Percentiles rank a stretch among this genome's conserved stretches.
These are phyloP conservation scores for Recurvomyces mirabilis DNA, from an alignment of 495 filamentous ascomycete genomes.

Conservation along the genomic window DNA sequence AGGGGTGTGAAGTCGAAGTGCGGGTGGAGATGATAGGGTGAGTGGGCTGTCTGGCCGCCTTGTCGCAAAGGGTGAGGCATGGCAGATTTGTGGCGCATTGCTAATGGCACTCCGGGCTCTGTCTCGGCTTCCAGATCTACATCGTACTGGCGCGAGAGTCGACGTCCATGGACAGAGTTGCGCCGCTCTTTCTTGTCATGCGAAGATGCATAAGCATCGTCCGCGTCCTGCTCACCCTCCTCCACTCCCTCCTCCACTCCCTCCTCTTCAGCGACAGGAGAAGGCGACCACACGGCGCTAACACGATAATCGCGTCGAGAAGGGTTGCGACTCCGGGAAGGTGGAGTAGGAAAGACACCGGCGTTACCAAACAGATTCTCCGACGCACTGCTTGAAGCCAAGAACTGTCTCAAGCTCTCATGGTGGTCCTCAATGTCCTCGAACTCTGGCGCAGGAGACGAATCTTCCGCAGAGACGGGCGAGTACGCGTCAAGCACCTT, in stretches of 20 bases:
- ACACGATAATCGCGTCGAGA: not conserved
- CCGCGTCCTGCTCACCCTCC: not conserved
- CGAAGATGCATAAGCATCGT: not conserved
- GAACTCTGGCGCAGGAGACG: not conserved
- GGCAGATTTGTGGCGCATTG: no score
- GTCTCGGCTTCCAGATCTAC: not conserved
- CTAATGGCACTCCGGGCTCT: not conserved
- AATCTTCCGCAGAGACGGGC: not conserved
- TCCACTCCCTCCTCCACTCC: not conserved
- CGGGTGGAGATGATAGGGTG: not conserved
- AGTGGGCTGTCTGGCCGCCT: no score
- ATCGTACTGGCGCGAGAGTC: not conserved
- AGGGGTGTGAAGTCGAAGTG: not conserved
- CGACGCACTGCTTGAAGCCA: not conserved
- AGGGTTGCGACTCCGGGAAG: not conserved
- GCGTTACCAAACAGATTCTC: not conserved
- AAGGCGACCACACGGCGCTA: conserved; percentile 2
- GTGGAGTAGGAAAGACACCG: conserved; percentile 3
- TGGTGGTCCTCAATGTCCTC: conserved; percentile 17
- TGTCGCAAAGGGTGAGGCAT: not conserved
- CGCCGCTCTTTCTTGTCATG: not conserved
- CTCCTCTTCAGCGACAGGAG: conserved; percentile 5
- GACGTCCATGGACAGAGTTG: not conserved
- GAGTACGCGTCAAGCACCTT: not conserved
- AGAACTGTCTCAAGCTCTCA: conserved; percentile 4